Conservation (phyloP, 164 flowering plant species). For the Euptelea pleiosperma region DNA sequence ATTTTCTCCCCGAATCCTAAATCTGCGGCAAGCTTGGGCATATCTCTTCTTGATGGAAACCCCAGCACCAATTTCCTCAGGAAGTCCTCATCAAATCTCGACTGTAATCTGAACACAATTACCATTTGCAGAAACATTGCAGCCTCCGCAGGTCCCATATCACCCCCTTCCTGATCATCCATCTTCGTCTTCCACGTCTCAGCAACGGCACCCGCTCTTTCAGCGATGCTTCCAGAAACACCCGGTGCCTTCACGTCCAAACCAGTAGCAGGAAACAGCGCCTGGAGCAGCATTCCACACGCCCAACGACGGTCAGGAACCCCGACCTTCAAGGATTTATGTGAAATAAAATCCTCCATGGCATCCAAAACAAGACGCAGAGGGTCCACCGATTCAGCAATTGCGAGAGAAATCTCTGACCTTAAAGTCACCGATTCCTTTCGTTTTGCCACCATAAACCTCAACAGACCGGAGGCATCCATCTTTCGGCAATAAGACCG, state of each 20-base stretch:
- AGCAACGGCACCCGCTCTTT: constrained; percentile 31
- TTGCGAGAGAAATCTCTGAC: constrained; percentile 29
- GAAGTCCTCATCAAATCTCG: constrained; percentile 41
- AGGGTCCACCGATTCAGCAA: constrained; percentile 43
- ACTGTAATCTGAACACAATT: constrained; percentile 37
- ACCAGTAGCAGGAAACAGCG: constrained; percentile 27
- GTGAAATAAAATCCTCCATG: constrained; percentile 35
- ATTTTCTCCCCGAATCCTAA: constrained; percentile 46
- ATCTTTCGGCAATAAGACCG: constrained; percentile 37
- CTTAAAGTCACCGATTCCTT: constrained; percentile 41
- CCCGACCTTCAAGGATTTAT: constrained; percentile 27
- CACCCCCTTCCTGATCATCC: constrained; percentile 26
- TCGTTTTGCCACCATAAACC: constrained; percentile 37
- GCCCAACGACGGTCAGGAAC: constrained; percentile 66
- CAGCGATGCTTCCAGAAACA: constrained; percentile 30
- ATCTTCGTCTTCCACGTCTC: constrained; percentile 39
- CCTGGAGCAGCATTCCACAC: constrained; percentile 43
- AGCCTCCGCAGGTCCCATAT: constrained; percentile 48
- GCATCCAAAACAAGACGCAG: constrained; percentile 40
- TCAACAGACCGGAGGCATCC: constrained; percentile 40
- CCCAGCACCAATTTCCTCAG: constrained; percentile 43
- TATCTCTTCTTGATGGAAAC: constrained; percentile 46
- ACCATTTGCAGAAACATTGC: constrained; percentile 57
- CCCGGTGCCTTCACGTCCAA: constrained; percentile 18
- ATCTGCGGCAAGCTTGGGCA: constrained; percentile 52